Percentiles rank a stretch among this genome's conserved stretches.
phyloP scores from a whole-genome alignment of 2,329 filamentous ascomycete genomes.

The Aspergillus intermedius region DNA sequence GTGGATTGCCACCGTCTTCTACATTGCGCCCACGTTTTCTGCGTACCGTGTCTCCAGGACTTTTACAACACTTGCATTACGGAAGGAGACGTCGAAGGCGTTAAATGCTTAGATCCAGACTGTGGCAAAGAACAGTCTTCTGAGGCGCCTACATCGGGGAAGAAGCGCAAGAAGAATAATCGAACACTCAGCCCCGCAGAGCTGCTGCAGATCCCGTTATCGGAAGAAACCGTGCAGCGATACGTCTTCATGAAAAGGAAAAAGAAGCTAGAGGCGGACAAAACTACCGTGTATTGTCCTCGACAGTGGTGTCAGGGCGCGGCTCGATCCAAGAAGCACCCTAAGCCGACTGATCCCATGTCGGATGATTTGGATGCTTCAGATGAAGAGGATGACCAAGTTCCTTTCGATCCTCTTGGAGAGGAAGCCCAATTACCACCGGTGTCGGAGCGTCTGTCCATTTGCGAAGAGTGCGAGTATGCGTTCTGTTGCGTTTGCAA shows the following conservation, averaged over 20 bases:
- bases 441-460: conserved; percentile 61
- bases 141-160: conserved; percentile 17
- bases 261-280: conserved; percentile 83
- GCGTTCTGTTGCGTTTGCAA: conserved; percentile 77
- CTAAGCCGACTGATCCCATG: conserved; percentile 62
- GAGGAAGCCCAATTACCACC: conserved; percentile 40
- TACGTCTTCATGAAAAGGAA: conserved; percentile 91
- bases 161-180: conserved; percentile 55
- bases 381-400: conserved; percentile 46
- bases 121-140: conserved; percentile 61
- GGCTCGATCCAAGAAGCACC: conserved; percentile 67
- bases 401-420: conserved; percentile 38
- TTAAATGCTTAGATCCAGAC: conserved; percentile 72
- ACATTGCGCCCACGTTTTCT: conserved; percentile 87
- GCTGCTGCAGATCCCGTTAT: conserved; percentile 67
- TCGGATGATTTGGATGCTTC: conserved; percentile 45
- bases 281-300: conserved; percentile 86
- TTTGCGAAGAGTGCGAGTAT: conserved; percentile 83
- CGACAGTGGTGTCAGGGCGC: conserved; percentile 88
- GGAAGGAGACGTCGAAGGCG: conserved; percentile 71
- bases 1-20: conserved; percentile 70
- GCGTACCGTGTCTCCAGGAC: conserved; percentile 74
- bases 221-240: conserved; percentile 67
- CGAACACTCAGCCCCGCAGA: conserved; percentile 73
- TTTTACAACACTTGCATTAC: conserved; percentile 85